A percentile compares a stretch with the other conserved stretches of the same genome.
These are phyloP conservation scores for Apiotrichum montevideense DNA, from an alignment of 1,284 basidiomycete genomes.

Conservation along the genomic window DNA sequence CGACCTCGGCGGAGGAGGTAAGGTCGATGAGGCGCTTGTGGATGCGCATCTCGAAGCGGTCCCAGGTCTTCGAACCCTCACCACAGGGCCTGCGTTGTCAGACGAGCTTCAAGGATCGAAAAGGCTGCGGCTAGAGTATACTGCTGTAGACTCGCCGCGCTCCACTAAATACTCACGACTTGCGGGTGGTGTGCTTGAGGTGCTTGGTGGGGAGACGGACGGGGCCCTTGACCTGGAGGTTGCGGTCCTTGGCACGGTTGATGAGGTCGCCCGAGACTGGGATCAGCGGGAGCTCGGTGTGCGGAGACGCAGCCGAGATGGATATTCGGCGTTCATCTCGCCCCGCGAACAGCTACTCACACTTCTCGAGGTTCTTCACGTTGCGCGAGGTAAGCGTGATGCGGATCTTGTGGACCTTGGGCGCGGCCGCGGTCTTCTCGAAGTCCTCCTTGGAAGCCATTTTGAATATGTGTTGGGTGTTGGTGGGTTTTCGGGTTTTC, in stretches of 20 bases:
- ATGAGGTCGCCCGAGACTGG: slow-evolving; percentile 92
- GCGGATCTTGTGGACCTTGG: slow-evolving; percentile 98
- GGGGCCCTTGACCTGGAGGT: slow-evolving; percentile 98
- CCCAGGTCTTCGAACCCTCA: slow-evolving; percentile 99
- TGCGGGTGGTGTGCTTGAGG: slow-evolving; percentile 97
- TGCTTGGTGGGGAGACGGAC: slow-evolving; percentile 98
- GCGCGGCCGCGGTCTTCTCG: slow-evolving; percentile 80
- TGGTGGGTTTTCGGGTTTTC: neutral
- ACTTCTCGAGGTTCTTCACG: slow-evolving; percentile 98
- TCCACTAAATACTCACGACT: slow-evolving; percentile 61
- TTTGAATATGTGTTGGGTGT: slow-evolving; percentile 44
- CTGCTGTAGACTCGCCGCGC: too few species aligned
- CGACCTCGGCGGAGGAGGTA: slow-evolving; percentile 96
- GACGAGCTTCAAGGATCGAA: neutral
- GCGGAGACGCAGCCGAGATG: too few species aligned
- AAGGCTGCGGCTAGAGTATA: too few species aligned
- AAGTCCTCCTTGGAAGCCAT: slow-evolving; percentile 99
- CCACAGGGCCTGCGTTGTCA: slow-evolving; percentile 72
- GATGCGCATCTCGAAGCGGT: slow-evolving; percentile 97
- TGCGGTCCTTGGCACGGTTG: slow-evolving; percentile 99
- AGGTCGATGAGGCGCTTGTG: slow-evolving; percentile 99
- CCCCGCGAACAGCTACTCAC: slow-evolving; percentile 51
- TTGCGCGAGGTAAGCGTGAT: slow-evolving; percentile 98
- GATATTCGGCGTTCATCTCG: too few species aligned
- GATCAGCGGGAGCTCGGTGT: too few species aligned